A percentile compares a stretch with the other conserved stretches of the same genome.
These are phyloP conservation scores for Trichosporon sp. DNA, from an alignment of 1,284 basidiomycete species.

Conservation along the genomic window DNA sequence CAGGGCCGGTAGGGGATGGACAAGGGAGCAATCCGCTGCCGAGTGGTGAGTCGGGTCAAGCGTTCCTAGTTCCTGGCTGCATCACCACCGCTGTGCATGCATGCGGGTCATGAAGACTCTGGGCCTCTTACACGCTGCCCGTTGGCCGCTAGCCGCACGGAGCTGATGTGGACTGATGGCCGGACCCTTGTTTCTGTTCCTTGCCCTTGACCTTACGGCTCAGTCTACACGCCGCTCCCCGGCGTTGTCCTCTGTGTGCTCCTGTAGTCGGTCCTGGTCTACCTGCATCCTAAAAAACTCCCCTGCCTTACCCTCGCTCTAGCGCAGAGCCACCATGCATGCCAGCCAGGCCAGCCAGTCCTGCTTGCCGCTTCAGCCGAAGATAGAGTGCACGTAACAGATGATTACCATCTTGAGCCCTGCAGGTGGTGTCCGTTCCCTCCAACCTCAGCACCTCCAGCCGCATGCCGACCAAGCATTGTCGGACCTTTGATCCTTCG, in stretches of 20 bases:
- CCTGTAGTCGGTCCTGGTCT: background rate
- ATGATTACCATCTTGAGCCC: background rate
- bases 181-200: slow-evolving; percentile 7
- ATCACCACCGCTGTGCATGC: background rate
- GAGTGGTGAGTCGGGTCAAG: slow-evolving; percentile 1
- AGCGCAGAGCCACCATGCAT: slow-evolving; percentile 8
- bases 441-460: background rate
- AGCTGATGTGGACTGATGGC: background rate
- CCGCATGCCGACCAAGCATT: background rate
- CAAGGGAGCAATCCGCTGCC: background rate
- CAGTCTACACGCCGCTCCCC: background rate
- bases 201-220: background rate
- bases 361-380: background rate
- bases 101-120: no score
- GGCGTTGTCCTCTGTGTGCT: background rate
- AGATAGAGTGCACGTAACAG: background rate
- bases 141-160: no score
- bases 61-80: slow-evolving; percentile 4
- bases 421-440: background rate
- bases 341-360: background rate
- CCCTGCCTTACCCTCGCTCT: slow-evolving; percentile 2
- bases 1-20: background rate
- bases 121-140: no score
- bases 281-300: slow-evolving; percentile 8
- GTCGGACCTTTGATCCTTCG: background rate